phyloP scores from a whole-genome alignment of 2,329 filamentous ascomycete genomes.

The Xylariaceae sp. region DNA sequence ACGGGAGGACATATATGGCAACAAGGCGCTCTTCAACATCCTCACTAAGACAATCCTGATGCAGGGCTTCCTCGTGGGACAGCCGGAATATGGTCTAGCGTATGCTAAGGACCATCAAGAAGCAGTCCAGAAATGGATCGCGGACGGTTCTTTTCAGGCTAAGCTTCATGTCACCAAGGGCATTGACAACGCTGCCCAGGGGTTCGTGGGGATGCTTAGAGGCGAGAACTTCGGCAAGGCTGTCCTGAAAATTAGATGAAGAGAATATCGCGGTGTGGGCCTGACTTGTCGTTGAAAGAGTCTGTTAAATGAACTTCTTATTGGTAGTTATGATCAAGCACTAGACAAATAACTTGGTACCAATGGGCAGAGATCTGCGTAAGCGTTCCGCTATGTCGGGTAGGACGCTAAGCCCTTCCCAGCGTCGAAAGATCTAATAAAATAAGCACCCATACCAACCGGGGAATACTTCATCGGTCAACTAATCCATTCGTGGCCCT shows the following conservation, averaged over 20 bases:
- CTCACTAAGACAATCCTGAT: constrained; percentile 73
- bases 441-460: too few relatives aligned
- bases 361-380: too few relatives aligned
- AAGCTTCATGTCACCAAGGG: constrained; percentile 70
- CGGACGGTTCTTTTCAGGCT: constrained; percentile 73
- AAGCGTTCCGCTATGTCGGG: too few relatives aligned
- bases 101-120: constrained; percentile 74
- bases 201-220: constrained; percentile 72
- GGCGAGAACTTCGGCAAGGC: constrained; percentile 89
- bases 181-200: constrained; percentile 76
- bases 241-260: constrained; percentile 61
- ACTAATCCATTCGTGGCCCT: too few relatives aligned
- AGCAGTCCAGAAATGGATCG: constrained; percentile 75
- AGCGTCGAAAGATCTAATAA: too few relatives aligned
- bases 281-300: background rate
- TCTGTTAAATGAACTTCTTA: background rate
- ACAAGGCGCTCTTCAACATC: constrained; percentile 67
- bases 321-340: too few relatives aligned
- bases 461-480: too few relatives aligned
- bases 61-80: constrained; percentile 74
- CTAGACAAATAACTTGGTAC: too few relatives aligned
- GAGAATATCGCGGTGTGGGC: background rate
- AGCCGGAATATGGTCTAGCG: constrained; percentile 66
- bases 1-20: constrained; percentile 59
- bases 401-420: too few relatives aligned